A percentile compares a stretch with the other conserved stretches of the same genome.
Conservation (phyloP, 176 grass and related monocot genomes). For the Rhynchospora breviuscula region DNA sequence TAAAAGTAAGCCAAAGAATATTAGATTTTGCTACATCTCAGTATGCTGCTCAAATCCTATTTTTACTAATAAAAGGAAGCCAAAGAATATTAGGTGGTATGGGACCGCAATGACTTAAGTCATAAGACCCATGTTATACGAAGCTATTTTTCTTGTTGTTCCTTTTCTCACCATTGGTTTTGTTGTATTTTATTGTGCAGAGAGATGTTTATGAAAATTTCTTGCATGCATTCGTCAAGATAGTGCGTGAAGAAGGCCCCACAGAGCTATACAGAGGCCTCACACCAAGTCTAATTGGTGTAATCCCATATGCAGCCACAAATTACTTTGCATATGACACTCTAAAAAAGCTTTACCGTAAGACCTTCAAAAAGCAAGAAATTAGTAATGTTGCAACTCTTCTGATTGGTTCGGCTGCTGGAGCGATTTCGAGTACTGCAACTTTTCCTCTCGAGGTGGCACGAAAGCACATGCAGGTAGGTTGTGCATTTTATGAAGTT, state of each 20-base stretch:
- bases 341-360: conserved; percentile 84
- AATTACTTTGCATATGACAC: conserved; percentile 93
- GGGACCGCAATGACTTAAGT: background rate
- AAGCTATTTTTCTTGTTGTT: background rate
- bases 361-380: conserved; percentile 75
- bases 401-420: conserved; percentile 74
- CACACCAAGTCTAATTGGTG: conserved; percentile 80
- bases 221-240: conserved; percentile 83
- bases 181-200: conserved; percentile 42
- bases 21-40: background rate
- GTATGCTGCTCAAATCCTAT: background rate
- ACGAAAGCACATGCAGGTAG: conserved; percentile 85
- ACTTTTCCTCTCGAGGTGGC: conserved; percentile 96
- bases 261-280: conserved; percentile 85
- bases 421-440: conserved; percentile 82
- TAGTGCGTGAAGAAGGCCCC: conserved; percentile 79
- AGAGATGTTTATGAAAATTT: conserved; percentile 90
- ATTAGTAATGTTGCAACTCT: conserved; percentile 87
- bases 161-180: background rate
- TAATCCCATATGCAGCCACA: conserved; percentile 82
- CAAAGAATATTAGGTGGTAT: background rate
- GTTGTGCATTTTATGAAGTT: background rate
- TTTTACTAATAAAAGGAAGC: background rate
- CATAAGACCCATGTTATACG: background rate
- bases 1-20: background rate